Base-by-base conservation (phyloP, 164 flowering plant species). In the Vitis rotundifolia region DNA sequence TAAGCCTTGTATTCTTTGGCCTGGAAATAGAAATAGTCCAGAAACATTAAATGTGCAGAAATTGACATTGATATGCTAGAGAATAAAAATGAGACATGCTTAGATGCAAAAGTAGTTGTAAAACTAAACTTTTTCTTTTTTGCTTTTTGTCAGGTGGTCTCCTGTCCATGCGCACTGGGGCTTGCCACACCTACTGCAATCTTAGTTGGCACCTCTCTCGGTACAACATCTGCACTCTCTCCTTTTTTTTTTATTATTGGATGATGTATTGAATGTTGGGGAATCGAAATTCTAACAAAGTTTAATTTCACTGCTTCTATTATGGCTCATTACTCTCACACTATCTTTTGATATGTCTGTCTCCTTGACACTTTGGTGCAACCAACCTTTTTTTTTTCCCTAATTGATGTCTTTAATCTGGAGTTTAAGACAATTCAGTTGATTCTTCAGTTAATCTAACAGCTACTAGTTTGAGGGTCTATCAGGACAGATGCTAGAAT, bases 141-240 rank as follows among this genome's bases (percentile, higher is more conserved):
- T 64, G 59, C 48, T 51, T 63, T 57, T 66, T 70, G 71, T 48
- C 89, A 94, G 97, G 99, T 92, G n/a, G 97, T 94, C 70, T 94
- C 99, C 49, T 92, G 97, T 76, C 99, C 99, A 22, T 92, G 97
- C 79, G 97, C 99, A 44, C 73, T 94, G 73, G 99, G 99, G 53
- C 99, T 94, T 75, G 99, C 99, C 69, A 94, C 99, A 68, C 99
- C 97, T 37, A 92, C 97, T 16, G 97, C 99, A 62, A 92, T 94
- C 66, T 78, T 94, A 60, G 95, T 94, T 47, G 99, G 99, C 75
- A 92, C 99, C 56, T 91, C 99, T 61, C 91, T 89, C 57, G 99
- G 99, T 94, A 89, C n/a, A 49, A 15, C 28, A 59, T 72, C 58
- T 57, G 37, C 37, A 48, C 64, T 61, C n/a, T 54, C 26, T n/a